A percentile compares a stretch with the other conserved stretches of the same genome.
These are phyloP conservation scores for Botrytis medusae DNA, from an alignment of 2,329 filamentous ascomycete genomes.

Conservation along the genomic window DNA sequence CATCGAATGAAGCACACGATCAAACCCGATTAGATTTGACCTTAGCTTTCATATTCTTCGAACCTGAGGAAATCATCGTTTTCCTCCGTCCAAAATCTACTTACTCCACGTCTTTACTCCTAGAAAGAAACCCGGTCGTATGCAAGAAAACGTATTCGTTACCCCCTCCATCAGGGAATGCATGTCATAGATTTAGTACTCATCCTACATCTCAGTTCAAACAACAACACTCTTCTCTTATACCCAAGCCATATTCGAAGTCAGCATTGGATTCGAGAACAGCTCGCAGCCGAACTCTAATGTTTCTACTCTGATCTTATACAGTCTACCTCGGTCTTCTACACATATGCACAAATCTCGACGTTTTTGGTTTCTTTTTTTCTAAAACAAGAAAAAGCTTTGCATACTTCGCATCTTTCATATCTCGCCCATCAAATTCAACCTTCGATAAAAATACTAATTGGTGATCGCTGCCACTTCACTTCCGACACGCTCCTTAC, in stretches of 20 bases:
- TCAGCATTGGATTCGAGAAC: constrained; percentile 11
- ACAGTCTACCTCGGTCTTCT: not conserved
- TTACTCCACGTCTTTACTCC: constrained; percentile 11
- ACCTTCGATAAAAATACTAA: constrained; percentile 7
- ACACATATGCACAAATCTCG: not conserved
- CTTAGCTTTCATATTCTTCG: not conserved
- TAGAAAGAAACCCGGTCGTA: constrained; percentile 7
- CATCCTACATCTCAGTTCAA: constrained; percentile 14
- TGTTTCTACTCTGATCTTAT: constrained; percentile 12
- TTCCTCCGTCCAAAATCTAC: not conserved
- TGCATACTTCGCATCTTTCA: constrained; percentile 6
- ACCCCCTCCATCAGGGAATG: constrained; percentile 20
- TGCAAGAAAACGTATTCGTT: constrained; percentile 18
- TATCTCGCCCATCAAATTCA: constrained; percentile 2
- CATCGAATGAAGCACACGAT: constrained; percentile 19
- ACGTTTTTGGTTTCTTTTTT: constrained; percentile 5
- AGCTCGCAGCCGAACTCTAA: constrained; percentile 3
- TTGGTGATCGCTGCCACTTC: constrained; percentile 2
- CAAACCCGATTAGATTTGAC: constrained; percentile 15
- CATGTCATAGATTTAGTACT: constrained; percentile 22
- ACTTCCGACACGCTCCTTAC: constrained; percentile 4
- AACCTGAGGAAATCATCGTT: not conserved
- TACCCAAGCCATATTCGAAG: not conserved
- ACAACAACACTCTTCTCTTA: constrained; percentile 14
- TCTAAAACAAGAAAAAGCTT: not conserved